Evolutionary conservation across 176 grass and related monocot genomes (phyloP), one percentile per base, ranked within the genome.

Genomic region (Carex kokanica): DNA sequence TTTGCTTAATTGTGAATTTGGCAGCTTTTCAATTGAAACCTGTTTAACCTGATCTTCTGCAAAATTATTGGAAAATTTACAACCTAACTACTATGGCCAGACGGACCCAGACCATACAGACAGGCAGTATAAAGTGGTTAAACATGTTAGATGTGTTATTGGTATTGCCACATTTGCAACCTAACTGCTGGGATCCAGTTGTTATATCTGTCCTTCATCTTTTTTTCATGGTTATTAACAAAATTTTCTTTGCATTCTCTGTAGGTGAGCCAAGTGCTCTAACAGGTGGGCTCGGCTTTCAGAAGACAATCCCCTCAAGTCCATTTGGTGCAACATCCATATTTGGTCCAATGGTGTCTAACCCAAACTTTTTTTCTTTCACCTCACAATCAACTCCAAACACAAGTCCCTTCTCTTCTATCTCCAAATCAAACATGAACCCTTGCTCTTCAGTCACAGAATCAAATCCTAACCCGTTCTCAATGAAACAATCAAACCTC

Each of bases 381-480:
- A 64, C 80, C 20, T 64, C 80, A 66, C 80, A 67, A 52, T 29
- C 80, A 82, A 82, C 40, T 41, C 80, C 40, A 63, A 82, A 66
- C 2, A 2, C 38, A 4, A 63, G 38, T 45, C 57, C 56, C 16
- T 81, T 81, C 15, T 81, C 78, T 63, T 45, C 60, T 64, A 40
- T 63, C 34, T 43, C 57, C 18, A 34, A 77, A 56, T 56, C 51
- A 77, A 77, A 77, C 34, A 8, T 18, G 21, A 32, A 34, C 36
- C 60, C 62, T 12, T 67, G 27, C 80, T 82, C 61, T 67, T 67
- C 40, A 18, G 38, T 17, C 20, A 47, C 41, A 82, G 40, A 40
- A 81, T 24, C 78, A 81, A 81, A 82, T 51, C 34, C 80, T 82
- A 82, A 82, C 1, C 59, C 61, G 18, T 77, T 77, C 24, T 77